These are phyloP conservation scores for Claviceps sp. DNA, from an alignment of 2,329 filamentous ascomycete species.

Conservation along the genomic window DNA sequence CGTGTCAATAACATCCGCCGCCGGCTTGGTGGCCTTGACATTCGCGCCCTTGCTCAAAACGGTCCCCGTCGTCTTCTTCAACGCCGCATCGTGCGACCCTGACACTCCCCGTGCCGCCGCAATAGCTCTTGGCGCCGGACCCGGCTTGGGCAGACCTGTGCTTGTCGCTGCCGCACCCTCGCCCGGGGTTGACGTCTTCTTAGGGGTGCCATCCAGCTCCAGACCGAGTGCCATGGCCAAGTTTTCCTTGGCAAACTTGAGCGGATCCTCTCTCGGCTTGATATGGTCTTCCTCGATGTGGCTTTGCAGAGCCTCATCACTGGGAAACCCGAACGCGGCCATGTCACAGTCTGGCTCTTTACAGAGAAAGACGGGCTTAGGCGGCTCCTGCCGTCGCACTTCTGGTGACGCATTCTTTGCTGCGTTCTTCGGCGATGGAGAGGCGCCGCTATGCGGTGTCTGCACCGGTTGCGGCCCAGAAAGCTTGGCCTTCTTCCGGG, in stretches of 20 bases:
- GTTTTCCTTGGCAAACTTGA: slow-evolving; percentile 38
- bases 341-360: slow-evolving; percentile 41
- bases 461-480: slow-evolving; percentile 24
- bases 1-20: background rate
- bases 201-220: slow-evolving; percentile 34
- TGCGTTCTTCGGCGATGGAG: slow-evolving; percentile 33
- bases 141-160: slow-evolving; percentile 31
- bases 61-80: slow-evolving; percentile 39
- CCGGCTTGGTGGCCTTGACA: slow-evolving; percentile 18
- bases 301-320: slow-evolving; percentile 36
- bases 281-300: slow-evolving; percentile 48
- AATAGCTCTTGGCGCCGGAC: slow-evolving; percentile 30
- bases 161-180: slow-evolving; percentile 25
- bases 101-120: slow-evolving; percentile 25
- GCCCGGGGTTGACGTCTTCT: slow-evolving; percentile 19
- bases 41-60: slow-evolving; percentile 28
- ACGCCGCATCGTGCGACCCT: slow-evolving; percentile 36
- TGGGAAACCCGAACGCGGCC: slow-evolving; percentile 34
- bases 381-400: slow-evolving; percentile 20
- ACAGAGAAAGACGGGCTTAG: slow-evolving; percentile 35
- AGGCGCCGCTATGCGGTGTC: slow-evolving; percentile 23
- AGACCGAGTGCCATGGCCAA: slow-evolving; percentile 36
- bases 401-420: slow-evolving; percentile 35
- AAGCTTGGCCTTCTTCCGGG: slow-evolving; percentile 45
- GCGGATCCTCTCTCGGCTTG: slow-evolving; percentile 40